Base-by-base conservation (phyloP, 108 stramenopile species). In the Schizochytrium sp. region DNA sequence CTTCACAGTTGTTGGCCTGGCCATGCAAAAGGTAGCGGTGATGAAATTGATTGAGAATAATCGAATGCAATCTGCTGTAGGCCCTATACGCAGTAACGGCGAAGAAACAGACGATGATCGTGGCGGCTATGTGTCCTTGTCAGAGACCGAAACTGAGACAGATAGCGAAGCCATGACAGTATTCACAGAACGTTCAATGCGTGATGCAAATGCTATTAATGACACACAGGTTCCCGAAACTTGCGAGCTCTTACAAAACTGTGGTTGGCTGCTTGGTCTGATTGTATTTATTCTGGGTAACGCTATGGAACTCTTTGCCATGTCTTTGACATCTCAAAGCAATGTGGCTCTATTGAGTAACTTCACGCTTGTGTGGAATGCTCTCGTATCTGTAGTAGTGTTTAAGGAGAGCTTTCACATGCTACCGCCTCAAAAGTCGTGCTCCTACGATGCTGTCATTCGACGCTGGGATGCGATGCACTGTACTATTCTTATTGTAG, bases 1-100 rank as follows among this genome's bases (percentile, higher is more conserved):
- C 8, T 83, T 83, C 76, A 83, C 47, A n/a, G 76, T 83, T 38
- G 47, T 40, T 10, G 76, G 76, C 7, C 76, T 83, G n/a, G 76
- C 76, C 50, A 55, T 83, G 15, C 76, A 83, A 83, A 83, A 83
- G 76, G 76, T 83, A n/a, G 76, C 76, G 45, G 76, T 83, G 45
- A 83, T 83, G 76, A 83, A 83, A 28, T n/a, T 83, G 53, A 83
- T 83, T 28, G 76, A 83, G 28, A 83, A 49, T 13, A 42, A 83
- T 83, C 1, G 76, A 49, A 49, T 83, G 53, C 47, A 83, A 10
- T 17, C 45, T 40, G 76, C 76, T 53, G 50, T 72, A 38, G 72
- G 44, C 17, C 59, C 59, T n/a, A 60, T n/a, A n/a, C 19, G 59
- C 2, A n/a, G 19, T n/a, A n/a, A 17, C 19, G 17, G 17, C 28